phyloP scores from a whole-genome alignment of 2,329 filamentous ascomycete genomes.

The Arthrobotrys conoides region DNA sequence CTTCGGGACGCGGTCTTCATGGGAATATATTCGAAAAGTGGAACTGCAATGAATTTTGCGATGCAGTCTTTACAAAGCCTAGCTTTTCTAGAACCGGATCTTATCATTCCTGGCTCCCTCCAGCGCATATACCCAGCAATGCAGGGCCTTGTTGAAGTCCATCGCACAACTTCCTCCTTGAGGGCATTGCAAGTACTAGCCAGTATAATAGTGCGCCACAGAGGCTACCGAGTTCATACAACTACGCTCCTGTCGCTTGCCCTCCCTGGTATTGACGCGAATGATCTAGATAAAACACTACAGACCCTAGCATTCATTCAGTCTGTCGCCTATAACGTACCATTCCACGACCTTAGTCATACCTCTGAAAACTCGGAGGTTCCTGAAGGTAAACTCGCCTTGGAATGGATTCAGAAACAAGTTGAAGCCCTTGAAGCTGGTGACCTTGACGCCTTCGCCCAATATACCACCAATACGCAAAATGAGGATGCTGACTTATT shows the following conservation, averaged over 20 bases:
- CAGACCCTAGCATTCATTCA: slow-evolving; percentile 96
- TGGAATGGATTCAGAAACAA: slow-evolving; percentile 86
- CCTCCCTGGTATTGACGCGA: slow-evolving; percentile 95
- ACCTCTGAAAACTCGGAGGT: slow-evolving; percentile 74
- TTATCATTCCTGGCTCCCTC: slow-evolving; percentile 91
- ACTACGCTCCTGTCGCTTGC: slow-evolving; percentile 93
- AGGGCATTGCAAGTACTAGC: slow-evolving; percentile 92
- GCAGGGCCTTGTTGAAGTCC: slow-evolving; percentile 96
- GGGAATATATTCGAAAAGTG: slow-evolving; percentile 97
- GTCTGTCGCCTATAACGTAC: slow-evolving; percentile 94
- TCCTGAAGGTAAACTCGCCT: slow-evolving; percentile 71
- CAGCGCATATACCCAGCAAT: slow-evolving; percentile 97
- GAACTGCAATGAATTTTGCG: slow-evolving; percentile 90
- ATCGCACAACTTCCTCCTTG: slow-evolving; percentile 93
- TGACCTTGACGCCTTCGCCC: slow-evolving; percentile 86
- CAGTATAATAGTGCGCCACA: slow-evolving; percentile 89
- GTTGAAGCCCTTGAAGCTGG: slow-evolving; percentile 96
- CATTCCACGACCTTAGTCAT: slow-evolving; percentile 84
- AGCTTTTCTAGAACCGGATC: slow-evolving; percentile 88
- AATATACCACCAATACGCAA: slow-evolving; percentile 83
- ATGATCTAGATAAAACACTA: slow-evolving; percentile 95
- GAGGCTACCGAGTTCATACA: slow-evolving; percentile 96
- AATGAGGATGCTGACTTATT: slow-evolving; percentile 89
- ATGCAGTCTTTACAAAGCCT: slow-evolving; percentile 90
- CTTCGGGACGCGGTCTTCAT: slow-evolving; percentile 95